Conservation (phyloP, 2,329 filamentous ascomycete genomes). For the Pseudonectria foliicola region DNA sequence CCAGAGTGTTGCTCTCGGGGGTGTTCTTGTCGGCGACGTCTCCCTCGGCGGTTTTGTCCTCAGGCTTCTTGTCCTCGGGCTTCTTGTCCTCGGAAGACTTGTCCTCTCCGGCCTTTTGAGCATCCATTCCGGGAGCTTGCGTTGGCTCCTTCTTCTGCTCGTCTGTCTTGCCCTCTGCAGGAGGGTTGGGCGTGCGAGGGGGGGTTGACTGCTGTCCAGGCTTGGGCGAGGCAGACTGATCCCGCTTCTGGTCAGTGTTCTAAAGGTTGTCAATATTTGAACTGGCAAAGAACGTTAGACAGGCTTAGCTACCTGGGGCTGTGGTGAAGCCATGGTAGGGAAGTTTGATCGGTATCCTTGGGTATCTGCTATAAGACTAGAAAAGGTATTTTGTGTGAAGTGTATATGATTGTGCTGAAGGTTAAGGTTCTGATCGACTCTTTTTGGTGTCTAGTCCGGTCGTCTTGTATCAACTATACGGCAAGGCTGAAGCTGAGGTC, state of each 20-base stretch:
- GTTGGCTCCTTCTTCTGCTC: constrained; percentile 4
- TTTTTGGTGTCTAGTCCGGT: background rate
- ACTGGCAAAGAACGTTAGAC: too few species aligned
- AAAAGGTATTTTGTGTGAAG: background rate
- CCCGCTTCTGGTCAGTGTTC: constrained; percentile 6
- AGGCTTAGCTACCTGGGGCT: constrained; percentile 11
- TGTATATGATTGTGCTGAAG: background rate
- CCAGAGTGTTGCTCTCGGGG: background rate
- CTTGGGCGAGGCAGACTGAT: constrained; percentile 3
- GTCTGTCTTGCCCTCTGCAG: constrained; percentile 4
- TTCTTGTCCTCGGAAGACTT: constrained; percentile 1
- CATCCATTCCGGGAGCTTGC: constrained; percentile 7
- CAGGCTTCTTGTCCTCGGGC: background rate
- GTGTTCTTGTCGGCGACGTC: constrained; percentile 5
- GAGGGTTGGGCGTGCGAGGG: constrained; percentile 1
- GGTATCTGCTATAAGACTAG: background rate
- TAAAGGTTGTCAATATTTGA: background rate
- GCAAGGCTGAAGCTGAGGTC: background rate
- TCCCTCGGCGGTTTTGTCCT: too few species aligned
- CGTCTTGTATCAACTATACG: too few species aligned
- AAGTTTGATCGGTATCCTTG: background rate
- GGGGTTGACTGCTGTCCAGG: constrained; percentile 7
- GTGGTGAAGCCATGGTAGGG: constrained; percentile 12
- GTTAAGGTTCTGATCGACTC: background rate
- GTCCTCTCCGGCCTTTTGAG: too few species aligned